phyloP scores from a whole-genome alignment of 2,329 filamentous ascomycete species.

The Helminthosporium solani region DNA sequence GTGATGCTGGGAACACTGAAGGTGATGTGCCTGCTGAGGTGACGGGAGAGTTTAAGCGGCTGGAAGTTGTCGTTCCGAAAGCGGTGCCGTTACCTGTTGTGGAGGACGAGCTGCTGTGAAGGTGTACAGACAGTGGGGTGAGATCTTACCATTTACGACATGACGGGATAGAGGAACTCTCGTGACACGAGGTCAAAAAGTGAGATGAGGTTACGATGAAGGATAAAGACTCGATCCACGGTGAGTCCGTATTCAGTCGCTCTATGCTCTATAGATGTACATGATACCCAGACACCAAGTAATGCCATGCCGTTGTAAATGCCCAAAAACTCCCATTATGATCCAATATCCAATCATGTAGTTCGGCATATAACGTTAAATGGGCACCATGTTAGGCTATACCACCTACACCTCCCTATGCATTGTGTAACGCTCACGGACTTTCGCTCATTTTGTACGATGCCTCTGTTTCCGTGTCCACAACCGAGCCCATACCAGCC shows the following conservation, averaged over 20 bases:
- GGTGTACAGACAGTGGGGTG: neutral
- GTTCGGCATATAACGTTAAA: neutral
- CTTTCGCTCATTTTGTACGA: constrained; percentile 1
- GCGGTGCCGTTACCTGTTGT: constrained; percentile 19
- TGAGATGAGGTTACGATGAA: neutral
- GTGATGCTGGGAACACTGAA: constrained; percentile 2
- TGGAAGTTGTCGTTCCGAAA: constrained; percentile 14
- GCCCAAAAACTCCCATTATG: constrained; percentile 1
- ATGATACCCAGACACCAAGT: constrained; percentile 11
- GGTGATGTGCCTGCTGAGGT: constrained; percentile 5
- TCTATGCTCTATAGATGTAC: constrained; percentile 4
- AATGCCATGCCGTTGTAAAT: constrained; percentile 3
- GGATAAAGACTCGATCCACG: neutral
- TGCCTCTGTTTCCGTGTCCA: neutral
- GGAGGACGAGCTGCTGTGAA: constrained; percentile 32
- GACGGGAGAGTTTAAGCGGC: constrained; percentile 17
- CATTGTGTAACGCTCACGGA: neutral
- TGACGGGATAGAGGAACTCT: neutral
- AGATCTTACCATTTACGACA: constrained; percentile 3
- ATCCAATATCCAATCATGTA: neutral
- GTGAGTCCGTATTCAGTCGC: neutral
- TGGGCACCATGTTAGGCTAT: neutral
- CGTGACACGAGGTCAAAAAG: neutral
- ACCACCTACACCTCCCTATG: neutral
- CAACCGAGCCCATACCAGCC: constrained; percentile 36